Evolutionary conservation across 148 eudicot species (phyloP), one percentile per base, ranked within the genome.

Genomic region (Simmondsia chinensis): DNA sequence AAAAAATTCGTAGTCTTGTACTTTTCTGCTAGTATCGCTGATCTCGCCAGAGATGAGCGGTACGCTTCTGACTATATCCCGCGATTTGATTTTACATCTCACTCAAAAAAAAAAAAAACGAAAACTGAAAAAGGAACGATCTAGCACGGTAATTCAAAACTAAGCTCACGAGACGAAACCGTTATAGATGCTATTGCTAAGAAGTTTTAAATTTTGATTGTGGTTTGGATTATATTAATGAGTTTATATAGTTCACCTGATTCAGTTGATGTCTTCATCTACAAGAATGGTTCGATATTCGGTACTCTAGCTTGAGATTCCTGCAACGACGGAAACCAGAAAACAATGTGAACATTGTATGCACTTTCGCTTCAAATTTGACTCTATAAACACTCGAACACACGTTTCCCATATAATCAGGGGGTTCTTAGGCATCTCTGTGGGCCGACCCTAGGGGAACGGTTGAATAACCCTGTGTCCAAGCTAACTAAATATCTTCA

Each of bases 71-170:
- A 57, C 61, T 63, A 63, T 59, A 63, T 37, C 65, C 74, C 74
- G 65, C 61, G 63, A 46, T 20, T 65, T 43, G 64, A 63, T 69
- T 47, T 47, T 69, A 69, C 74, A 54, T 43, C 65, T 63, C 74
- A 69, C 61, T 63, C 74, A 51, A 59, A 63, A 33, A 46, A 37
- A 54, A 49, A 64, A 48, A 52, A 22, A 39, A 21, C 20, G 27
- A 36, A 27, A 63, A 30, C 41, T 27, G 54, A 39, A 28, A 52
- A 41, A 42, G 21, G 11, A 30, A 16, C 36, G 53, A 48, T 40
- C 22, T 28, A 44, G 50, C 48, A 40, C 55, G 54, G 35, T 58
- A 62, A 65, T n/a, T n/a, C n/a, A n/a, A n/a, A n/a, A n/a, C n/a
- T n/a, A n/a, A n/a, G n/a, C n/a, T n/a, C n/a, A n/a, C n/a, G n/a